phyloP scores from a whole-genome alignment of 2,329 filamentous ascomycete genomes.

The Alternaria incomplexa region DNA sequence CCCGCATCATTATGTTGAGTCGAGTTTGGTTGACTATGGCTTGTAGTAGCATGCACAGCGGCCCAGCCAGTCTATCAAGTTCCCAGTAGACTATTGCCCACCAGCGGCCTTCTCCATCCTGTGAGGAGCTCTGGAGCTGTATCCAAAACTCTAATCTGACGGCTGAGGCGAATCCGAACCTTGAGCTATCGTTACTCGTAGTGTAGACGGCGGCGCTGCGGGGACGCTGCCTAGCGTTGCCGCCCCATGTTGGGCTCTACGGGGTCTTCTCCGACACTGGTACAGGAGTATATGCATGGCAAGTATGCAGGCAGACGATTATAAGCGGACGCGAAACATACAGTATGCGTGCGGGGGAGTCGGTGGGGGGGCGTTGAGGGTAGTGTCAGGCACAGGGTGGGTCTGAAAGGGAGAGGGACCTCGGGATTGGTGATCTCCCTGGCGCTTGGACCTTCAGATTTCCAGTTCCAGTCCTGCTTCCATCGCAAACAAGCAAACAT shows the following conservation, averaged over 20 bases:
- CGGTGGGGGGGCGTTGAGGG: constrained; percentile 7
- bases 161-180: not conserved
- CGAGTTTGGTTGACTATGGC: not conserved
- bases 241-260: not conserved
- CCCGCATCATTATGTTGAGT: not conserved
- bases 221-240: not conserved
- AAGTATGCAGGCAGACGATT: not conserved
- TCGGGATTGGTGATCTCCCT: constrained; percentile 8
- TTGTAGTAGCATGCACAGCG: not conserved
- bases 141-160: not conserved
- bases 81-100: not conserved
- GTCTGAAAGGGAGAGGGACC: constrained; percentile 10
- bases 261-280: not conserved
- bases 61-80: not conserved
- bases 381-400: constrained; percentile 6
- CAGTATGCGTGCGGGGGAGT: not conserved
- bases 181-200: not conserved
- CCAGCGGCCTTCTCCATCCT: not conserved
- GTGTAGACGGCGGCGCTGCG: not conserved
- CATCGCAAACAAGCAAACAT: not conserved
- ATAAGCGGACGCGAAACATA: constrained; percentile 2
- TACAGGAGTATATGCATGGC: not conserved
- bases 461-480: not conserved
- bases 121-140: not conserved
- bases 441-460: constrained; percentile 9